Percentiles rank a stretch among this genome's conserved stretches.
Conservation (phyloP, 2,329 filamentous ascomycete species). For the Teratosphaeria pseudoeucalypti region DNA sequence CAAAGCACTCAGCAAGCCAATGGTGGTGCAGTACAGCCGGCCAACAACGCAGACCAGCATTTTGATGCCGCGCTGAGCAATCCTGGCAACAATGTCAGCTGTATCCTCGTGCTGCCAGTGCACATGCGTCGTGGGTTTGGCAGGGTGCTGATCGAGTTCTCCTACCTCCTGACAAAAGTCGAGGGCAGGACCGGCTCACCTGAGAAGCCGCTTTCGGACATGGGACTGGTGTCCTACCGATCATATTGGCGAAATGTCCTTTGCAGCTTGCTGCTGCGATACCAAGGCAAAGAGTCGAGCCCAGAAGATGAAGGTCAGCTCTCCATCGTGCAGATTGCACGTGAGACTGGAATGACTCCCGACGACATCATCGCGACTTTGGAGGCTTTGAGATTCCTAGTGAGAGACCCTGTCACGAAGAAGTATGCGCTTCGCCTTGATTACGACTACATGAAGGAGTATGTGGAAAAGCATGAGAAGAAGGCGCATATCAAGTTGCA, state of each 20-base stretch:
- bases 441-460: constrained; percentile 72
- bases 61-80: constrained; percentile 22
- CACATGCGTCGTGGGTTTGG: constrained; percentile 97
- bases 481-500: constrained; percentile 84
- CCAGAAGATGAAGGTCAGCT: constrained; percentile 18
- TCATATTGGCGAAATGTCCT: constrained; percentile 93
- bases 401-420: constrained; percentile 79
- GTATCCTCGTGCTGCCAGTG: constrained; percentile 89
- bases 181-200: constrained; percentile 92
- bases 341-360: constrained; percentile 86
- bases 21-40: constrained; percentile 8
- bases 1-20: constrained; percentile 9
- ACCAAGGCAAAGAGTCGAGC: constrained; percentile 32
- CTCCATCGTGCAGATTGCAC: constrained; percentile 58
- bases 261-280: constrained; percentile 68
- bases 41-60: constrained; percentile 10
- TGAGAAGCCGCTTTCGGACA: constrained; percentile 93
- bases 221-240: constrained; percentile 92
- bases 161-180: constrained; percentile 85
- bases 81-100: constrained; percentile 78
- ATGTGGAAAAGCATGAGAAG: constrained; percentile 77
- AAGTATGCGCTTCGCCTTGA: constrained; percentile 85
- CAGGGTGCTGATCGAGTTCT: constrained; percentile 94
- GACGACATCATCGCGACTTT: constrained; percentile 93
- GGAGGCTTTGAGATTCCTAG: constrained; percentile 78